phyloP scores from a whole-genome alignment of 805 yeast species.

The Lipomyces yamanashiensis region DNA sequence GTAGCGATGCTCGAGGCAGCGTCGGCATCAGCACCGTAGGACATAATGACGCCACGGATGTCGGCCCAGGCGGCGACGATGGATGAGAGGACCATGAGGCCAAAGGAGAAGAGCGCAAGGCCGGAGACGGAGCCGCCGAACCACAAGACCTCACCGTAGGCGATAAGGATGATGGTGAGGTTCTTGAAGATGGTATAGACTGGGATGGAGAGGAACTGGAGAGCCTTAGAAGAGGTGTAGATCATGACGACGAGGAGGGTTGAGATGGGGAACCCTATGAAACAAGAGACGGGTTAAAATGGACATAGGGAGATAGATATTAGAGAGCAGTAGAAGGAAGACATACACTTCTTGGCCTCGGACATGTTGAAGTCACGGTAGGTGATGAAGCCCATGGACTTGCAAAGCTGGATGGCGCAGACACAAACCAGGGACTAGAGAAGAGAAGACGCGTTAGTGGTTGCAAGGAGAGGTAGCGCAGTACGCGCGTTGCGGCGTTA shows the following conservation, averaged over 20 bases:
- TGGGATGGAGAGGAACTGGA: slow-evolving; percentile 88
- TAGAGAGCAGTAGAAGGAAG: background rate
- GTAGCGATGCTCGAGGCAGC: slow-evolving; percentile 42
- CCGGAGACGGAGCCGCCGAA: slow-evolving; percentile 90
- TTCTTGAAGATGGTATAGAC: slow-evolving; percentile 98
- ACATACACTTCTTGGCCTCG: slow-evolving; percentile 83
- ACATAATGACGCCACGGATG: slow-evolving; percentile 50
- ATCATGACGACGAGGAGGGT: slow-evolving; percentile 88
- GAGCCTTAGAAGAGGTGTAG: slow-evolving; percentile 93
- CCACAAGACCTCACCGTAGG: slow-evolving; percentile 98
- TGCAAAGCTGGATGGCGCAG: slow-evolving; percentile 70
- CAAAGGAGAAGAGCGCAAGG: slow-evolving; percentile 86
- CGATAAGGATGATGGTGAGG: slow-evolving; percentile 92
- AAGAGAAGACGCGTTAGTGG: slow-evolving; percentile 9
- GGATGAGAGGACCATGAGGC: slow-evolving; percentile 93
- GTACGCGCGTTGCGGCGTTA: too few relatives aligned
- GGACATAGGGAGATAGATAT: background rate
- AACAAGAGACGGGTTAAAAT: background rate
- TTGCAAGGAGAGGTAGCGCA: background rate
- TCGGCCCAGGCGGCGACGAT: slow-evolving; percentile 95
- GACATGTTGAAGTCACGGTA: slow-evolving; percentile 81
- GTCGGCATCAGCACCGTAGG: slow-evolving; percentile 45
- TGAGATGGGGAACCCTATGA: slow-evolving; percentile 74
- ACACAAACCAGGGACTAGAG: slow-evolving; percentile 71
- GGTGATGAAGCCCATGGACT: slow-evolving; percentile 73